Base-by-base conservation (phyloP, 1,139 yeast species). In the Lodderomyces elongisporus region DNA sequence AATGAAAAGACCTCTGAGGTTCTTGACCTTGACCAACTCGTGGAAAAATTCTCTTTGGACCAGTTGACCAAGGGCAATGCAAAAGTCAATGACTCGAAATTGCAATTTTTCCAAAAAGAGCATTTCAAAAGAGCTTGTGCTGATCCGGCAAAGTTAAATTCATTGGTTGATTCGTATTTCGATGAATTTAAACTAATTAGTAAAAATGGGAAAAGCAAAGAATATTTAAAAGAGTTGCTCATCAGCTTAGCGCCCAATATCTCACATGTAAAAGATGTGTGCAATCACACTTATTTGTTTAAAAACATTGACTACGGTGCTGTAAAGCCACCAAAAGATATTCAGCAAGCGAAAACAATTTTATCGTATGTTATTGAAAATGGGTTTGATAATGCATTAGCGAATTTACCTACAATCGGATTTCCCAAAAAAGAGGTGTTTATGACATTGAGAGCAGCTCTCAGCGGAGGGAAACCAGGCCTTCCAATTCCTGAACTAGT, bases 31-130 rank as follows among this genome's bases (percentile, higher is more conserved):
- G 47, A 62, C 1, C 77, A 82, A 26, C 58, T 88, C 34, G 72
- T 68, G 9, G 45, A 63, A 16, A 41, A 51, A 46, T 73, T 85
- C 40, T 60, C 74, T 1, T 57, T 84, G 36, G 78, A 78, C 39
- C 79, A 85, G 18, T 66, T 93, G 45, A 89, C 97, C 9, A 85
- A 79, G 48, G 97, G 98, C 1, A 89, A 88, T 58, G 94, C 96
- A 13, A 89, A 88, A 53, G 96, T 91, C 5, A 88, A 83, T 44
- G 80, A 78, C 37, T 70, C 74, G 36, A 89, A 91, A 54, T 66
- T 91, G 32, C 62, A 66, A 45, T 84, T 62, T 54, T 84, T 91
- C 60, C 89, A 91, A 57, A 84, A 83, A 49, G 71, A 67, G 41
- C 85, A 82, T 50, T 55, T 56, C 8, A 40, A 51, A 33, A 61